These are phyloP conservation scores for Trichoderma asperellum DNA, from an alignment of 2,329 filamentous ascomycete genomes.

Conservation along the genomic window DNA sequence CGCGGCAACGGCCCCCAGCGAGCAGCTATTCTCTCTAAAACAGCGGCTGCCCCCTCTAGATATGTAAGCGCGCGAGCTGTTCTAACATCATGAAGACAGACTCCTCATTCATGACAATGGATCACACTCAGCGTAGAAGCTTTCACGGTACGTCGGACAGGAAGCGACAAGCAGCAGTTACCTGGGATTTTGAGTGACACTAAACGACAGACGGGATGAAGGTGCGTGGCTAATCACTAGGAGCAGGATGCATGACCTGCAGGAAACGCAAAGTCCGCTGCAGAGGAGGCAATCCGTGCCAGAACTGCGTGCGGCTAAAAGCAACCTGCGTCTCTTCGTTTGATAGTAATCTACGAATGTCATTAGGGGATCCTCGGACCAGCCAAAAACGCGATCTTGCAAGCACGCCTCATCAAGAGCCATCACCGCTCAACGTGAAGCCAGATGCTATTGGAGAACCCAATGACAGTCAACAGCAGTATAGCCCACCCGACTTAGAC, in stretches of 20 bases:
- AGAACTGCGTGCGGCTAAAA: conserved; percentile 12
- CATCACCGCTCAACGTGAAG: background rate
- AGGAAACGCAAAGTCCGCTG: conserved; percentile 23
- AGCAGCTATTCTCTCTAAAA: background rate
- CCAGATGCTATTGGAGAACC: background rate
- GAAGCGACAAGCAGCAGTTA: background rate
- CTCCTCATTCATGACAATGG: background rate
- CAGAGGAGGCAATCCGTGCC: conserved; percentile 17
- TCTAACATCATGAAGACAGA: background rate
- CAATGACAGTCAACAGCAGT: background rate
- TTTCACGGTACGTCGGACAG: background rate
- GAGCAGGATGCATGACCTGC: conserved; percentile 16
- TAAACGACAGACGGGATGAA: background rate
- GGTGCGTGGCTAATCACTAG: background rate
- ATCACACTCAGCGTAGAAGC: background rate
- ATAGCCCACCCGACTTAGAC: background rate
- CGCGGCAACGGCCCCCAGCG: background rate
- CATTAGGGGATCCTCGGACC: background rate
- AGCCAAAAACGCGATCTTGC: background rate
- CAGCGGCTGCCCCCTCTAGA: background rate
- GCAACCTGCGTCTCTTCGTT: conserved; percentile 8
- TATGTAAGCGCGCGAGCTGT: background rate
- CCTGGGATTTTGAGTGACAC: background rate
- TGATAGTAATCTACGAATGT: conserved; percentile 15
- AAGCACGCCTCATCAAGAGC: background rate